Percentiles rank a stretch among this genome's conserved stretches.
phyloP scores from a whole-genome alignment of 2,329 filamentous ascomycete genomes.

The Claviceps pazoutovae region DNA sequence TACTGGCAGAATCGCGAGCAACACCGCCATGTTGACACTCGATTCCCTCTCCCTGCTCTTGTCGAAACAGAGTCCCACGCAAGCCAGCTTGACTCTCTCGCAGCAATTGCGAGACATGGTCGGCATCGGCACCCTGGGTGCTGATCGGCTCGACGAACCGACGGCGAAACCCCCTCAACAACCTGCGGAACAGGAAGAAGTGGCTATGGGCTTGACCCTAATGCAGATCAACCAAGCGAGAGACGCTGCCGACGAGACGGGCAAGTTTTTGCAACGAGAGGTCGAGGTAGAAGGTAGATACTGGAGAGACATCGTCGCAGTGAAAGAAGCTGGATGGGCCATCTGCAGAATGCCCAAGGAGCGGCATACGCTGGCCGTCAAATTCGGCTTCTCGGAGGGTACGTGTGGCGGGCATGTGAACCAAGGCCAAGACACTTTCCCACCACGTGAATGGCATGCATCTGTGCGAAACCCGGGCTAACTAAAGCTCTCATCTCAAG shows the following conservation, averaged over 20 bases:
- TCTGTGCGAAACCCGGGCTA: not conserved
- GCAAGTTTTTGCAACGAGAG: constrained; percentile 59
- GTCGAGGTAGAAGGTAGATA: constrained; percentile 71
- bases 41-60: constrained; percentile 75
- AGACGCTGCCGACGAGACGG: constrained; percentile 58
- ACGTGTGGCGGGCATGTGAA: constrained; percentile 9
- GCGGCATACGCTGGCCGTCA: constrained; percentile 62
- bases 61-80: constrained; percentile 64
- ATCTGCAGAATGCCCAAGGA: constrained; percentile 65
- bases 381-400: constrained; percentile 78
- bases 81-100: constrained; percentile 57
- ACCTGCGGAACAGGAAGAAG: constrained; percentile 41
- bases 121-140: constrained; percentile 60
- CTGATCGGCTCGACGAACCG: constrained; percentile 49
- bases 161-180: constrained; percentile 36
- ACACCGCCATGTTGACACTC: constrained; percentile 54
- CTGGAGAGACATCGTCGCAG: constrained; percentile 72
- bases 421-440: not conserved
- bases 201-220: constrained; percentile 60
- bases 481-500: constrained; percentile 14
- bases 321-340: constrained; percentile 77
- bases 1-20: constrained; percentile 22
- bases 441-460: not conserved
- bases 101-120: constrained; percentile 54
- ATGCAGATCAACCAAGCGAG: constrained; percentile 63